phyloP scores from a whole-genome alignment of 345 rosid species.

The Dovyalis caffra region DNA sequence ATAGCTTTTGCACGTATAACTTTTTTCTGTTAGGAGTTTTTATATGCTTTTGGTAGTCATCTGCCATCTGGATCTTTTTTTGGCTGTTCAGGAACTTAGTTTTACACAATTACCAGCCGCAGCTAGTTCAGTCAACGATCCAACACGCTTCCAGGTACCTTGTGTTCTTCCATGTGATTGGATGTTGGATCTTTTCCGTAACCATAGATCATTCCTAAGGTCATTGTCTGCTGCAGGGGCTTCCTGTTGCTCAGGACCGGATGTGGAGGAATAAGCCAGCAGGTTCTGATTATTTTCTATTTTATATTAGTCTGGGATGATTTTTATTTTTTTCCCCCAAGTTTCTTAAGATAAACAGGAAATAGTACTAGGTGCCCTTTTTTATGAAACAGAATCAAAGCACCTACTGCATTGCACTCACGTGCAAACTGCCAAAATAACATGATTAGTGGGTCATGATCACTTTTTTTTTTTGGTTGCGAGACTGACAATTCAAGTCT shows the following conservation, averaged over 20 bases:
- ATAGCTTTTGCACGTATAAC: not conserved
- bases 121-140: slow-evolving; percentile 48
- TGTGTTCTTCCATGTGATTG: not conserved
- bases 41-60: too few species aligned
- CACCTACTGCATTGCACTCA: not conserved
- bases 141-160: slow-evolving; percentile 57
- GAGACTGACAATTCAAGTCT: not conserved
- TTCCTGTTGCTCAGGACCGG: slow-evolving; percentile 57
- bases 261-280: slow-evolving; percentile 77
- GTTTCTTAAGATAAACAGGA: not conserved
- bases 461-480: too few species aligned
- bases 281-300: slow-evolving; percentile 42
- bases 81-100: slow-evolving; percentile 51
- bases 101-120: slow-evolving; percentile 53
- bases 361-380: not conserved
- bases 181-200: not conserved
- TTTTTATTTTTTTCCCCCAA: not conserved
- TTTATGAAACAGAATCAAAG: not conserved
- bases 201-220: not conserved
- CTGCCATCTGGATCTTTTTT: slow-evolving; percentile 10
- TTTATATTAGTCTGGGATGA: not conserved
- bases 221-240: slow-evolving; percentile 40
- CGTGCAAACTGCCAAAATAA: not conserved
- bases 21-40: not conserved
- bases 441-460: not conserved